Conservation (phyloP, 805 yeast species). For the Candida nanaspora region DNA sequence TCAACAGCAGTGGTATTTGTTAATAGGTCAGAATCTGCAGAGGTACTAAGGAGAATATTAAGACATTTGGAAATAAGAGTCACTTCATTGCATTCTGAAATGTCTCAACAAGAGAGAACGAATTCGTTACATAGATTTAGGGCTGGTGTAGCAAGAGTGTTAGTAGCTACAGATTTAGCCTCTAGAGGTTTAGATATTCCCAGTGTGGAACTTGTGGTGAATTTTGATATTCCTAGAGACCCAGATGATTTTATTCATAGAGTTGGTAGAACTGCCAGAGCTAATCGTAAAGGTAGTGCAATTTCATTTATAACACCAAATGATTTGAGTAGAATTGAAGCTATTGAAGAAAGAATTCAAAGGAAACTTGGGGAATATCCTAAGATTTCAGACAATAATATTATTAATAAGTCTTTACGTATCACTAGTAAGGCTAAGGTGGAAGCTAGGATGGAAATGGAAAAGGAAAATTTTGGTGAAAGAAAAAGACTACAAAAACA, state of each 20-base stretch:
- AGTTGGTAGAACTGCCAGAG: conserved; percentile 97
- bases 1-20: conserved; percentile 82
- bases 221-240: conserved; percentile 77
- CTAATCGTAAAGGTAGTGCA: conserved; percentile 84
- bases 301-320: conserved; percentile 78
- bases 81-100: conserved; percentile 87
- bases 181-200: conserved; percentile 87
- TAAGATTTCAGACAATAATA: conserved; percentile 64
- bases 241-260: conserved; percentile 80
- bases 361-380: conserved; percentile 73
- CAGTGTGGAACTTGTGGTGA: conserved; percentile 66
- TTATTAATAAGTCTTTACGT: conserved; percentile 66
- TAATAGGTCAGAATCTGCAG: conserved; percentile 87
- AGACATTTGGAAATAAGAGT: conserved; percentile 70
- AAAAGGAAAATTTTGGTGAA: conserved; percentile 82
- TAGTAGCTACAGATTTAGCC: conserved; percentile 94
- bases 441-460: conserved; percentile 92
- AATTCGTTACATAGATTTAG: conserved; percentile 88
- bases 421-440: conserved; percentile 77
- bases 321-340: conserved; percentile 72
- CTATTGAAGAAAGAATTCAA: conserved; percentile 81
- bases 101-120: conserved; percentile 89
- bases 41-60: conserved; percentile 71
- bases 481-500: conserved; percentile 17
- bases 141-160: conserved; percentile 88